These are phyloP conservation scores for Musa beccarii DNA, from an alignment of 176 grass and related monocot species.

Conservation along the genomic window DNA sequence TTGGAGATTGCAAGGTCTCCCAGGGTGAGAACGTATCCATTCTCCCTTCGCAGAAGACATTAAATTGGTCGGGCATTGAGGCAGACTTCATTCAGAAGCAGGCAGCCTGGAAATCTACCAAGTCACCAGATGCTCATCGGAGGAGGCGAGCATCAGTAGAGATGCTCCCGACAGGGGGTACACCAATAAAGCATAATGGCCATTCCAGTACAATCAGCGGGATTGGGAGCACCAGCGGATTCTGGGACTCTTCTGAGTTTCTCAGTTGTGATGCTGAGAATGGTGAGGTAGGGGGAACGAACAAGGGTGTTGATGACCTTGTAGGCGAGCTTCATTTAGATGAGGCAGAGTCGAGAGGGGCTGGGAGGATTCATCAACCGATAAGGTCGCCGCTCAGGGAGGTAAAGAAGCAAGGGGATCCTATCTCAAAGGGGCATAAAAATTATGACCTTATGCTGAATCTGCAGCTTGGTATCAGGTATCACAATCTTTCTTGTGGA, in stretches of 20 bases:
- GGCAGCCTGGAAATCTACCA: constrained; percentile 42
- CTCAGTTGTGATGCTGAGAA: not conserved
- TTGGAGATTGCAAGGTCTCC: constrained; percentile 37
- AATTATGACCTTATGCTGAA: constrained; percentile 96
- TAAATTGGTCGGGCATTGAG: constrained; percentile 55
- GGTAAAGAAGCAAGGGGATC: constrained; percentile 75
- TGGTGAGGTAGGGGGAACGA: constrained; percentile 8
- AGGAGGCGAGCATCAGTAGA: constrained; percentile 24
- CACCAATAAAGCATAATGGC: not conserved
- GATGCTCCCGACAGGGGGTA: not conserved
- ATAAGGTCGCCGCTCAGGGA: constrained; percentile 31
- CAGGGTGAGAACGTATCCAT: constrained; percentile 59
- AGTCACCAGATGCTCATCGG: constrained; percentile 28
- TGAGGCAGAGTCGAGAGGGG: constrained; percentile 2
- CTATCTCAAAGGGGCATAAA: constrained; percentile 79
- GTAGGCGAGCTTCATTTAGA: not conserved
- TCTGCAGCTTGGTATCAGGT: constrained; percentile 88
- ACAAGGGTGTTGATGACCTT: not conserved
- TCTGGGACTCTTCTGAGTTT: not conserved
- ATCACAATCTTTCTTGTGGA: not conserved
- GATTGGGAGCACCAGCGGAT: not conserved
- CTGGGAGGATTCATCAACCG: constrained; percentile 13
- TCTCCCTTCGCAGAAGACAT: constrained; percentile 65
- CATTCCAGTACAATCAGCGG: not conserved
- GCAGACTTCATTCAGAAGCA: constrained; percentile 39